phyloP scores from a whole-genome alignment of 139 green algal species.

The Coelastrella sp. region DNA sequence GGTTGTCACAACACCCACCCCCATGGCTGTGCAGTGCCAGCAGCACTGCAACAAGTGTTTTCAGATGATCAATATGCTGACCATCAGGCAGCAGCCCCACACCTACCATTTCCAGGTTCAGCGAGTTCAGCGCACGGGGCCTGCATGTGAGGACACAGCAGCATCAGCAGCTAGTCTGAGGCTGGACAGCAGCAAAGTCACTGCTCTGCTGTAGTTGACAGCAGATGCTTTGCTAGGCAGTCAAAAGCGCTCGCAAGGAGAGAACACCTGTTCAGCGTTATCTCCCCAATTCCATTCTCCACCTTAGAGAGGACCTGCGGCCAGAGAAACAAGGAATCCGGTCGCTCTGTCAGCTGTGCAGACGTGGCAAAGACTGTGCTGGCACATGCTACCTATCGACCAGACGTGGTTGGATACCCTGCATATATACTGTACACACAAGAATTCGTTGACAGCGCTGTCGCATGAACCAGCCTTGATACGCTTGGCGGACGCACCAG shows the following conservation, averaged over 20 bases:
- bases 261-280: slow-evolving; percentile 63
- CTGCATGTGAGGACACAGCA: slow-evolving; percentile 46
- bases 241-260: too few relatives aligned
- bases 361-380: not conserved
- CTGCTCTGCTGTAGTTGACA: too few relatives aligned
- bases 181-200: too few relatives aligned
- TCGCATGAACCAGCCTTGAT: too few relatives aligned
- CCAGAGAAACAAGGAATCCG: not conserved
- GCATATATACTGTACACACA: too few relatives aligned
- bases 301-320: slow-evolving; percentile 50
- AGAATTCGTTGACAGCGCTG: too few relatives aligned
- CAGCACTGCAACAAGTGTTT: not conserved
- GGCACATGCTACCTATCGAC: not conserved
- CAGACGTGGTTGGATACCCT: not conserved
- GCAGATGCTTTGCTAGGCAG: too few relatives aligned
- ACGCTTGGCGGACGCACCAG: not conserved
- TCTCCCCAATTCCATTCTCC: slow-evolving; percentile 33
- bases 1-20: slow-evolving; percentile 7
- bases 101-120: slow-evolving; percentile 65
- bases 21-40: not conserved
- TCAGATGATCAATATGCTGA: slow-evolving; percentile 39
- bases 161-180: too few relatives aligned
- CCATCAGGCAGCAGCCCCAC: slow-evolving; percentile 54
- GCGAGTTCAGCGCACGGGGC: slow-evolving; percentile 81
- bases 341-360: not conserved